Conservation (phyloP, 371 early-diverging fungal genomes). For the Mucor irregularis region DNA sequence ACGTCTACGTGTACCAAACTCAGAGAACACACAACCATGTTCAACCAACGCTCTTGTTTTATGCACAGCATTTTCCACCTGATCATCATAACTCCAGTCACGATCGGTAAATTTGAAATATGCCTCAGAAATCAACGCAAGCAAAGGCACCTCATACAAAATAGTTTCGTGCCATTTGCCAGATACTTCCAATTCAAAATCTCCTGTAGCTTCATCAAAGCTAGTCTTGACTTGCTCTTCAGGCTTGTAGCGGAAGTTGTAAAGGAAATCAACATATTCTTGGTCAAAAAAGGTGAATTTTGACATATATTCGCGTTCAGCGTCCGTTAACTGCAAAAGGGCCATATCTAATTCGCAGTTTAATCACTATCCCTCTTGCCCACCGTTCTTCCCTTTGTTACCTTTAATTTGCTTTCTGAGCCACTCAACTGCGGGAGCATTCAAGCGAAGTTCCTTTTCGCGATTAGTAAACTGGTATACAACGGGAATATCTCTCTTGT, state of each 20-base stretch:
- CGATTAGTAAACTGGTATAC: conserved; percentile 74
- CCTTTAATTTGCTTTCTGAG: conserved; percentile 47
- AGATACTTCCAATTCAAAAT: conserved; percentile 49
- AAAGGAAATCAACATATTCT: conserved; percentile 61
- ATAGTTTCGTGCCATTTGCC: conserved; percentile 77
- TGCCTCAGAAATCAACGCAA: conserved; percentile 72
- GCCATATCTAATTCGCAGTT: conserved; percentile 25
- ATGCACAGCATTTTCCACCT: conserved; percentile 50
- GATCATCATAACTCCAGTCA: conserved; percentile 71
- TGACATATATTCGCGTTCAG: conserved; percentile 59
- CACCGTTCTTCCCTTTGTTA: too few species aligned
- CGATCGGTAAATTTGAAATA: conserved; percentile 70
- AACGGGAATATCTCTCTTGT: conserved; percentile 63
- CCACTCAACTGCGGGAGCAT: conserved; percentile 49
- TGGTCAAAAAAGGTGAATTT: conserved; percentile 52
- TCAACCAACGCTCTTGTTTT: conserved; percentile 56
- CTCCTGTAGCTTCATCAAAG: conserved; percentile 30
- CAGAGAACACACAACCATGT: conserved; percentile 70
- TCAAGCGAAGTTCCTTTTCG: conserved; percentile 45
- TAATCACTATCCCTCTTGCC: too few species aligned
- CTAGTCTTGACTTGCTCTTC: conserved; percentile 50
- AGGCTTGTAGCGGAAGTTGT: conserved; percentile 62
- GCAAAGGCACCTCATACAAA: conserved; percentile 74
- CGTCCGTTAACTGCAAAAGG: conserved; percentile 39
- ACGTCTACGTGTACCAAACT: conserved; percentile 79